Percentiles rank a stretch among this genome's conserved stretches.
Evolutionary conservation across 2,329 filamentous ascomycete genomes (phyloP).

Genomic region (Penicillium hesseltinei): DNA sequence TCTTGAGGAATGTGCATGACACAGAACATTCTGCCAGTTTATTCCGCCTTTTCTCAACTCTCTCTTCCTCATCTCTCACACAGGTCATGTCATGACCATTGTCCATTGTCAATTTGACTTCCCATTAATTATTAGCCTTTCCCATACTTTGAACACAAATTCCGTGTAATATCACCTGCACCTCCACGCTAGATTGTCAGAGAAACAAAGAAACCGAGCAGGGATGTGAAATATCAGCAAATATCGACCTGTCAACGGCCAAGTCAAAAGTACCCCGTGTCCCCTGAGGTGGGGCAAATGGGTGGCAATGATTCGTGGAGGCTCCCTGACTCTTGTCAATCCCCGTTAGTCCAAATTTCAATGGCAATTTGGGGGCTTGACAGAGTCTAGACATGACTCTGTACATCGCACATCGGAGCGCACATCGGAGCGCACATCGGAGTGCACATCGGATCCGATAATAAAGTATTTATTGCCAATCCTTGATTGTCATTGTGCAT

Average conservation of each 20-base stretch:
- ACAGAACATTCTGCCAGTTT: background rate
- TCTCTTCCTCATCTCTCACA: background rate
- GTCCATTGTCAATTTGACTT: background rate
- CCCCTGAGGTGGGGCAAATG: conserved; percentile 8
- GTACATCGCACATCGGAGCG: background rate
- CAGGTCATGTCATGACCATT: background rate
- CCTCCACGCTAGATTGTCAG: conserved; percentile 10
- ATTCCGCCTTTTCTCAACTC: background rate
- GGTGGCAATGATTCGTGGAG: conserved; percentile 11
- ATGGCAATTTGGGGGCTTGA: conserved; percentile 11
- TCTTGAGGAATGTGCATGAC: background rate
- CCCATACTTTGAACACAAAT: background rate
- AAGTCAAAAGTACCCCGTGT: conserved; percentile 3
- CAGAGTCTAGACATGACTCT: conserved; percentile 1
- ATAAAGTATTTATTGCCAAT: conserved; percentile 15
- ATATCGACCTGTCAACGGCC: conserved; percentile 21
- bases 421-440: background rate
- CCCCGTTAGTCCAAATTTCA: conserved; percentile 11
- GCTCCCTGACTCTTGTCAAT: conserved; percentile 3
- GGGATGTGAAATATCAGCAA: background rate
- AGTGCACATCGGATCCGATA: background rate
- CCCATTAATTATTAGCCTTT: background rate
- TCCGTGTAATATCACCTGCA: background rate
- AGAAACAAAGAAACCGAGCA: conserved; percentile 4
- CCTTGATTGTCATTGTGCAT: conserved; percentile 4